Percentiles rank a stretch among this genome's conserved stretches.
phyloP scores from a whole-genome alignment of 2,329 filamentous ascomycete genomes.

The Cordyceps javanica region DNA sequence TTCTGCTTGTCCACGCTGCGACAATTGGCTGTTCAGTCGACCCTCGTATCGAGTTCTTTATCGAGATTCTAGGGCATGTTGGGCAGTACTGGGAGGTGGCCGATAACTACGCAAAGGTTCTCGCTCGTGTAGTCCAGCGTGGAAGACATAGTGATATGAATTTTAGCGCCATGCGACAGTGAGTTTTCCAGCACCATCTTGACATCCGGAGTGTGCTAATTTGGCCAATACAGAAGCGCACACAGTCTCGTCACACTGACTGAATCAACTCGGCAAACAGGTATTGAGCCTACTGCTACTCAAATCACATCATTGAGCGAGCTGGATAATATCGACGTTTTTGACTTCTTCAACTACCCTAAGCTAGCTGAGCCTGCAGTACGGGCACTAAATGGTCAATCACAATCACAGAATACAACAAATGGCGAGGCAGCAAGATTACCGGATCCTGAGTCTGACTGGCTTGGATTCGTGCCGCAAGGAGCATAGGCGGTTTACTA shows the following conservation, averaged over 20 bases:
- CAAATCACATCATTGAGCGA: conserved; percentile 33
- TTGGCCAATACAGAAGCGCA: conserved; percentile 25
- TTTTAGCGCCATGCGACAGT: conserved; percentile 36
- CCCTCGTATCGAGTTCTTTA: conserved; percentile 36
- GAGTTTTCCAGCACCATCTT: conserved; percentile 10
- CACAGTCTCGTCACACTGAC: conserved; percentile 34
- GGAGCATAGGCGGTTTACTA: background rate
- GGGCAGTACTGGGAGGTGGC: conserved; percentile 40
- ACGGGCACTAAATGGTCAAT: conserved; percentile 18
- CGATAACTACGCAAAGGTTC: conserved; percentile 34
- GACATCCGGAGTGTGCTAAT: background rate
- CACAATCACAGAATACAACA: conserved; percentile 18
- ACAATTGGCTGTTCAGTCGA: conserved; percentile 31
- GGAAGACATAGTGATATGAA: conserved; percentile 29
- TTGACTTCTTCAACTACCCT: conserved; percentile 41
- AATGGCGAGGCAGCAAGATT: conserved; percentile 20
- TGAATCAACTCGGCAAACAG: conserved; percentile 28
- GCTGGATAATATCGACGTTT: conserved; percentile 38
- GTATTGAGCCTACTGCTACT: conserved; percentile 32
- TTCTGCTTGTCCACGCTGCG: conserved; percentile 36
- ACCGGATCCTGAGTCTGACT: conserved; percentile 28
- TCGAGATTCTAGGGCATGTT: conserved; percentile 35
- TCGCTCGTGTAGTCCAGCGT: conserved; percentile 32
- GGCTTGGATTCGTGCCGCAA: conserved; percentile 20
- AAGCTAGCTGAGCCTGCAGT: conserved; percentile 22